A percentile compares a stretch with the other conserved stretches of the same genome.
Conservation (phyloP, 306 rosid genomes). For the Trifolium pratense region DNA sequence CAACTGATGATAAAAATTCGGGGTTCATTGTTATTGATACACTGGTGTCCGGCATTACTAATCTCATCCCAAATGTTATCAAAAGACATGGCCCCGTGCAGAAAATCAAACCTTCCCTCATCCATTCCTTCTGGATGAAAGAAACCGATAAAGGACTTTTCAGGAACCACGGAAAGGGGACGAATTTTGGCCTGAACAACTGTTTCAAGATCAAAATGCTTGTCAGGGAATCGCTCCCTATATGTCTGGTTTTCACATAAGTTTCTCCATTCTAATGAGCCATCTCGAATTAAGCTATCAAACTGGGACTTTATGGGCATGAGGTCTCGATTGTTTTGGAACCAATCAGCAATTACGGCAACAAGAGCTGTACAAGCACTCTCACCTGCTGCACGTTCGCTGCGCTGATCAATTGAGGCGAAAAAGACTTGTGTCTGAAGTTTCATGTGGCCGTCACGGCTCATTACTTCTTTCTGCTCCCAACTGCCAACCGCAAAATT, state of each 20-base stretch:
- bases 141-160: conserved; percentile 88
- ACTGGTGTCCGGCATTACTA: conserved; percentile 60
- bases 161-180: conserved; percentile 75
- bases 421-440: conserved; percentile 89
- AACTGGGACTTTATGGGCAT: conserved; percentile 98
- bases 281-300: conserved; percentile 92
- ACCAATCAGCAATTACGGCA: conserved; percentile 95
- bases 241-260: conserved; percentile 85
- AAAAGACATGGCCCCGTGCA: conserved; percentile 93
- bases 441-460: conserved; percentile 93
- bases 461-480: conserved; percentile 86
- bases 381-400: conserved; percentile 99
- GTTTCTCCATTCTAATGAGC: conserved; percentile 94
- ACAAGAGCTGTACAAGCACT: conserved; percentile 99
- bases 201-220: conserved; percentile 96
- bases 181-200: conserved; percentile 93
- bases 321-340: conserved; percentile 73
- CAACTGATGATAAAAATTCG: conserved; percentile 84
- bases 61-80: conserved; percentile 99
- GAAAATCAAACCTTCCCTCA: conserved; percentile 84
- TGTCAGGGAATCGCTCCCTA: conserved; percentile 85
- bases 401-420: conserved; percentile 96
- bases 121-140: conserved; percentile 97
- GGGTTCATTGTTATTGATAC: conserved; percentile 59
- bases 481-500: conserved; percentile 89